Conservation (phyloP, 2,329 filamentous ascomycete species). For the Pseudogymnoascus sp. region DNA sequence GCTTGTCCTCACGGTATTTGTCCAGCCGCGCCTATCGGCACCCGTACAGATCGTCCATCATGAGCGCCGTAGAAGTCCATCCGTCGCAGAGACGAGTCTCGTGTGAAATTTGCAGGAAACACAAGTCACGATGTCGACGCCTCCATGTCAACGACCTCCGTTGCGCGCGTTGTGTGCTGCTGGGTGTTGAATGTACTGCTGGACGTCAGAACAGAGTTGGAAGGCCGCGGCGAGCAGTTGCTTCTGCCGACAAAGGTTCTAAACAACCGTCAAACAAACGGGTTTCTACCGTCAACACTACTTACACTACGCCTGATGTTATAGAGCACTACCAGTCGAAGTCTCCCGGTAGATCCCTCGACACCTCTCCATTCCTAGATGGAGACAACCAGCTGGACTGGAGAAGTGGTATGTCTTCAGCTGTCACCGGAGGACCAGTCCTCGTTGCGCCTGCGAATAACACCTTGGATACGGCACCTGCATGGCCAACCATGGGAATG, state of each 20-base stretch:
- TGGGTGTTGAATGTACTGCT: background rate
- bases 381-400: background rate
- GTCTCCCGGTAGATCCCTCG: background rate
- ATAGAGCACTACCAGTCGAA: background rate
- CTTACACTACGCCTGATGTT: background rate
- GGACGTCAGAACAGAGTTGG: background rate
- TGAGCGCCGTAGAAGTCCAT: background rate
- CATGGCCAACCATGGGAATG: background rate
- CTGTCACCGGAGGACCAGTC: background rate
- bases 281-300: background rate
- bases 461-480: background rate
- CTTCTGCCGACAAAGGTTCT: background rate
- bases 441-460: background rate
- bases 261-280: background rate
- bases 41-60: background rate
- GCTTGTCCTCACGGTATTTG: background rate
- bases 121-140: conserved; percentile 3
- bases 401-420: background rate
- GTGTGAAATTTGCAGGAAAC: background rate
- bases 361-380: background rate
- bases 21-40: background rate
- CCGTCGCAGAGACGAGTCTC: conserved; percentile 1
- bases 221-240: background rate
- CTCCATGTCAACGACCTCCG: background rate
- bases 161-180: background rate